Evolutionary conservation across 1,139 yeast species (phyloP).

Genomic region (Pichia kudriavzevii): DNA sequence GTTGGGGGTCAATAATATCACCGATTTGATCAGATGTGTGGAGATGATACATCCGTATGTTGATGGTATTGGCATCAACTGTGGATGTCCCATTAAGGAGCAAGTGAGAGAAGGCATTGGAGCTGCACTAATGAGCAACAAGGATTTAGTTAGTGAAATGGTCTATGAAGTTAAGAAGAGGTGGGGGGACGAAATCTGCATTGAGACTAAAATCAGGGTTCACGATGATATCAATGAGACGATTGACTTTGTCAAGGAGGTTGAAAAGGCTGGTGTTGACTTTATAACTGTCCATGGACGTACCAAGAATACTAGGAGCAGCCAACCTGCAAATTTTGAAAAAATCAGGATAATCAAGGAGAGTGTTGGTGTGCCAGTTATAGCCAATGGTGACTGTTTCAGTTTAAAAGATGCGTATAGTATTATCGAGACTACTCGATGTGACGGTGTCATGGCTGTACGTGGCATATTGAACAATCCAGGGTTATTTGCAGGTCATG

Average conservation of each 20-base stretch:
- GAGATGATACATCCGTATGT: slow-evolving; percentile 86
- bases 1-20: slow-evolving; percentile 82
- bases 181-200: slow-evolving; percentile 60
- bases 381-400: slow-evolving; percentile 95
- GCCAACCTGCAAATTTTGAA: slow-evolving; percentile 73
- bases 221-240: slow-evolving; percentile 73
- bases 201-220: slow-evolving; percentile 88
- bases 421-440: slow-evolving; percentile 62
- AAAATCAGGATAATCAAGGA: slow-evolving; percentile 67
- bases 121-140: slow-evolving; percentile 84
- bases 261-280: slow-evolving; percentile 86
- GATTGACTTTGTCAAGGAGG: slow-evolving; percentile 57
- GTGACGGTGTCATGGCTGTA: slow-evolving; percentile 94
- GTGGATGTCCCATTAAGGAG: slow-evolving; percentile 96
- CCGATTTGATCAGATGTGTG: slow-evolving; percentile 76
- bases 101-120: slow-evolving; percentile 96
- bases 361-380: slow-evolving; percentile 64
- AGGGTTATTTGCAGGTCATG: slow-evolving; percentile 70
- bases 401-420: slow-evolving; percentile 50
- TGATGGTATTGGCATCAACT: slow-evolving; percentile 90
- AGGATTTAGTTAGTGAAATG: slow-evolving; percentile 76
- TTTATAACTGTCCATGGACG: slow-evolving; percentile 93
- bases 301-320: slow-evolving; percentile 74
- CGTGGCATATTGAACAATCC: slow-evolving; percentile 85
- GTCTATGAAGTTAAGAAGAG: slow-evolving; percentile 71